These are phyloP conservation scores for Dichotomocladium elegans DNA, from an alignment of 371 early-diverging fungal genomes.

Conservation along the genomic window DNA sequence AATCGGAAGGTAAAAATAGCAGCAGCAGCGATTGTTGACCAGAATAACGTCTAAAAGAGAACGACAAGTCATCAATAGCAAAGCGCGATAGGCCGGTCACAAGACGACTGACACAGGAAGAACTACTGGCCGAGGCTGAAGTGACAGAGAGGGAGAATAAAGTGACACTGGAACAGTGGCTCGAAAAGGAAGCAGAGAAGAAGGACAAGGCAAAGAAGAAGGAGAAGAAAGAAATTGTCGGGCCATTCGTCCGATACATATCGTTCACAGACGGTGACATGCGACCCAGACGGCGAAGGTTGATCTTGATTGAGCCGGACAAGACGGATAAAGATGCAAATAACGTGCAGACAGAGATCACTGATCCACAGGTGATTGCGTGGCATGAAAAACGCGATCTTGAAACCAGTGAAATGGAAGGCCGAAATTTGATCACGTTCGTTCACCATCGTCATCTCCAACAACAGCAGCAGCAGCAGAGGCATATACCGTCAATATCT, in stretches of 20 bases:
- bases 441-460: constrained; percentile 14
- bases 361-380: constrained; percentile 15
- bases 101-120: constrained; percentile 53
- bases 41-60: neutral
- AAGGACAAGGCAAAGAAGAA: constrained; percentile 49
- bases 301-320: constrained; percentile 12
- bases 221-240: constrained; percentile 31
- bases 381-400: constrained; percentile 26
- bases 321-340: constrained; percentile 7
- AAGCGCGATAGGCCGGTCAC: constrained; percentile 44
- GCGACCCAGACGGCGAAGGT: constrained; percentile 26
- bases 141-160: constrained; percentile 55
- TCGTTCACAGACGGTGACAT: constrained; percentile 50
- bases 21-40: neutral
- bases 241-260: constrained; percentile 48
- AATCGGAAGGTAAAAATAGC: constrained; percentile 27
- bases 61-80: constrained; percentile 25
- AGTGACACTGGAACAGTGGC: constrained; percentile 53
- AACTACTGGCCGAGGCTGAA: constrained; percentile 55
- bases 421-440: constrained; percentile 39
- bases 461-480: neutral
- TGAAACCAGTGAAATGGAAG: constrained; percentile 25
- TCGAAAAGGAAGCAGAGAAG: constrained; percentile 52
- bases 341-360: constrained; percentile 15
- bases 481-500: too few relatives aligned